Evolutionary conservation across 1,284 basidiomycete genomes (phyloP).

Genomic region (Sporisorium graminicola): DNA sequence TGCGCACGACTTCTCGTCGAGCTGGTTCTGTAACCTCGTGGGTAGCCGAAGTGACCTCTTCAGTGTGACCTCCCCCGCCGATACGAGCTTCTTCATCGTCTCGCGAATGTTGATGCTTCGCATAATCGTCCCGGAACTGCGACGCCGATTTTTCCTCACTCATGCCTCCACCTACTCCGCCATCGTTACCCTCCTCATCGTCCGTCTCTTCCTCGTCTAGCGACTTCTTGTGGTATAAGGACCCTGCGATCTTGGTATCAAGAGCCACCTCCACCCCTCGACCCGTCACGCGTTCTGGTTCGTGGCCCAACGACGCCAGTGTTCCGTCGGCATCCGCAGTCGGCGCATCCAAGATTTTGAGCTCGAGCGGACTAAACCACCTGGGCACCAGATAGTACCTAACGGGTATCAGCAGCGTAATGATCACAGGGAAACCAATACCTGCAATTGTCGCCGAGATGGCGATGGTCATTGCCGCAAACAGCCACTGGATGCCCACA

Average conservation of each 20-base stretch:
- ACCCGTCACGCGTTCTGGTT: slow-evolving; percentile 59
- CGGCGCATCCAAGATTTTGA: slow-evolving; percentile 86
- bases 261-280: slow-evolving; percentile 53
- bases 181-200: slow-evolving; percentile 21
- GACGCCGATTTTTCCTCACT: slow-evolving; percentile 26
- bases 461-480: slow-evolving; percentile 89
- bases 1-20: slow-evolving; percentile 12
- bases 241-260: slow-evolving; percentile 61
- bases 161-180: background rate
- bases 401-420: slow-evolving; percentile 86
- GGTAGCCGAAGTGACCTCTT: background rate
- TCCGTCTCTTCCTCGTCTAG: slow-evolving; percentile 33
- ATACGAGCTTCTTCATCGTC: slow-evolving; percentile 27
- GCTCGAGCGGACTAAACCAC: slow-evolving; percentile 83
- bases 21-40: background rate
- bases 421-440: slow-evolving; percentile 91
- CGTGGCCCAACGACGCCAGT: slow-evolving; percentile 62
- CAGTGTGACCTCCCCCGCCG: background rate
- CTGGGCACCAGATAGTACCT: slow-evolving; percentile 80
- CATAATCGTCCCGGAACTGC: slow-evolving; percentile 17
- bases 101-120: slow-evolving; percentile 7
- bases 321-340: slow-evolving; percentile 75
- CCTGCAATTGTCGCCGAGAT: slow-evolving; percentile 85
- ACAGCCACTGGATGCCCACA: slow-evolving; percentile 82
- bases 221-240: slow-evolving; percentile 43